Evolutionary conservation across 2,329 filamentous ascomycete genomes (phyloP).

Genomic region (Cladorrhinum sp.): DNA sequence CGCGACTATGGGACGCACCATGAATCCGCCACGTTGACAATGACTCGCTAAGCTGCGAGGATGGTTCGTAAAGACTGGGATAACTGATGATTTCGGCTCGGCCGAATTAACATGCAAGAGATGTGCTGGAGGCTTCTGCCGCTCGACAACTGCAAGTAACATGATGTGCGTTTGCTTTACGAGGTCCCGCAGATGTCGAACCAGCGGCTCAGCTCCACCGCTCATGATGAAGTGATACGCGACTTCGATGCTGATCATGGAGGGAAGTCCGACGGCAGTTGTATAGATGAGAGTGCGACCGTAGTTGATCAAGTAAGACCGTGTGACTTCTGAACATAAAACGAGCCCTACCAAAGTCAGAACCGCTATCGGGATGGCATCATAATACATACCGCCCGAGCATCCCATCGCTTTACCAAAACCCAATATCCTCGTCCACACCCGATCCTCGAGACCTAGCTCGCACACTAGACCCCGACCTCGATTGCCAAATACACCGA

Average conservation of each 20-base stretch:
- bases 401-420: constrained; percentile 68
- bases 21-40: constrained; percentile 51
- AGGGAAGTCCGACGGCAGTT: constrained; percentile 21
- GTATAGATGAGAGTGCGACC: constrained; percentile 74
- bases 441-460: constrained; percentile 51
- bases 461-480: constrained; percentile 59
- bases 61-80: constrained; percentile 51
- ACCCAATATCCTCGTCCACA: constrained; percentile 60
- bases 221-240: constrained; percentile 32
- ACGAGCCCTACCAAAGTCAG: constrained; percentile 35
- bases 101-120: constrained; percentile 30
- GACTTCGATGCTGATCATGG: constrained; percentile 30
- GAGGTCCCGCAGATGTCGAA: constrained; percentile 41
- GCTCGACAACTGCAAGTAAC: constrained; percentile 30
- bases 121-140: constrained; percentile 26
- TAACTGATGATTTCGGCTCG: constrained; percentile 52
- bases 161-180: constrained; percentile 43
- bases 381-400: constrained; percentile 57
- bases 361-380: background rate
- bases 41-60: constrained; percentile 51
- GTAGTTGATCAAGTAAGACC: constrained; percentile 71
- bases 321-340: constrained; percentile 57
- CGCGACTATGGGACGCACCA: constrained; percentile 57
- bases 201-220: constrained; percentile 31
- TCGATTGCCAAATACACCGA: constrained; percentile 54